A percentile compares a stretch with the other conserved stretches of the same genome.
These are phyloP conservation scores for Platanthera guangdongensis DNA, from an alignment of 106 monocot genomes.

Conservation along the genomic window DNA sequence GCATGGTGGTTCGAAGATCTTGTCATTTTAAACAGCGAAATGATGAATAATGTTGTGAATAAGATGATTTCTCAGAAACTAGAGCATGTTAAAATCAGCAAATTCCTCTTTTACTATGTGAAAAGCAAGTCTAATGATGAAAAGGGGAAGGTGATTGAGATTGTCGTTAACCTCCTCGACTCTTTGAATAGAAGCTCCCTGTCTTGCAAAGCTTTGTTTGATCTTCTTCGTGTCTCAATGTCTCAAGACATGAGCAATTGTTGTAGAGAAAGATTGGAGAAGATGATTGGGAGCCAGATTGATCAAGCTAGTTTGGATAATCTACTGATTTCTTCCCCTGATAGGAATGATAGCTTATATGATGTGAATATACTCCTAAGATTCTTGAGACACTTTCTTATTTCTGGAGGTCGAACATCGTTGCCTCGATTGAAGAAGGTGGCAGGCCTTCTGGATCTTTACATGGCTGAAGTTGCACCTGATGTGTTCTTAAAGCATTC, in stretches of 20 bases:
- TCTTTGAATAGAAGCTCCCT: slow-evolving; percentile 45
- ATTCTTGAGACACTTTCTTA: slow-evolving; percentile 56
- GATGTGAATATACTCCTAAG: slow-evolving; percentile 67
- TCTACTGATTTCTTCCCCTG: slow-evolving; percentile 48
- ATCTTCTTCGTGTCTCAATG: slow-evolving; percentile 45
- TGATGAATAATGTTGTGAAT: slow-evolving; percentile 23
- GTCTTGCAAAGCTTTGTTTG: slow-evolving; percentile 66
- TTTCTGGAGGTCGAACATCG: slow-evolving; percentile 12
- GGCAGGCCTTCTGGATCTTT: slow-evolving; percentile 63
- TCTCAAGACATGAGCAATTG: slow-evolving; percentile 23
- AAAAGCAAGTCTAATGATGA: slow-evolving; percentile 33
- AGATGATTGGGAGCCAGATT: slow-evolving; percentile 59
- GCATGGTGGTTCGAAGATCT: slow-evolving; percentile 96
- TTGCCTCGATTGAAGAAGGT: slow-evolving; percentile 42
- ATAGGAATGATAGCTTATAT: slow-evolving; percentile 37
- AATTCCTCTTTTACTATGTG: slow-evolving; percentile 74
- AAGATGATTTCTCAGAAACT: slow-evolving; percentile 36
- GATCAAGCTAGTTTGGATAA: slow-evolving; percentile 72
- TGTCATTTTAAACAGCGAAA: slow-evolving; percentile 14
- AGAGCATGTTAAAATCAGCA: slow-evolving; percentile 39
- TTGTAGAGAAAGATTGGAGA: slow-evolving; percentile 44
- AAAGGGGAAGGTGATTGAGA: slow-evolving; percentile 41
- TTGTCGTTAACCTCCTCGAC: slow-evolving; percentile 38
- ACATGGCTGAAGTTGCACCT: slow-evolving; percentile 88
- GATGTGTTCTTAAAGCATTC: slow-evolving; percentile 60